Evolutionary conservation across 2,329 filamentous ascomycete species (phyloP).

Genomic region (Furcasterigmium furcatum): DNA sequence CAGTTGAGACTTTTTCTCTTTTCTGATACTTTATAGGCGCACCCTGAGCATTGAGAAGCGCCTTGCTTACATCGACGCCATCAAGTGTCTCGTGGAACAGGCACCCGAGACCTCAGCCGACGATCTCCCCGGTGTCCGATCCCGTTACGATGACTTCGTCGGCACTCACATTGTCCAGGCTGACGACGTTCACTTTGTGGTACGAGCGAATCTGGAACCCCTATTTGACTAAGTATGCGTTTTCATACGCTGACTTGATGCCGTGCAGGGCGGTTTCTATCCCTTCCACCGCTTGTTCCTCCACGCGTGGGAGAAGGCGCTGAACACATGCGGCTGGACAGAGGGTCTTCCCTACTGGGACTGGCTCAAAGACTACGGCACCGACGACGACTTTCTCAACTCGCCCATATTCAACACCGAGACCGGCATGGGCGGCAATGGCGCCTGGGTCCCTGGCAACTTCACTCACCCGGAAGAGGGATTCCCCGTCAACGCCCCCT

Average conservation of each 20-base stretch:
- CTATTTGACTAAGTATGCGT: conserved; percentile 1
- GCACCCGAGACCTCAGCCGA: not conserved
- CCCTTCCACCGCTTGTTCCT: conserved; percentile 7
- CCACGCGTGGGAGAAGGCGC: conserved; percentile 18
- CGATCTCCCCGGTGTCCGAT: conserved; percentile 11
- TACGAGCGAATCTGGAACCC: no score
- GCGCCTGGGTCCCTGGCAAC: conserved; percentile 3
- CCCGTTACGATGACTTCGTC: conserved; percentile 20
- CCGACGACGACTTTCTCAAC: conserved; percentile 5
- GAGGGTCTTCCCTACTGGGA: conserved; percentile 19
- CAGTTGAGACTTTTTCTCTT: no score
- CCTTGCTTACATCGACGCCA: conserved; percentile 5
- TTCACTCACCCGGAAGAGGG: conserved; percentile 1
- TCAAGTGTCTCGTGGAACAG: conserved; percentile 8
- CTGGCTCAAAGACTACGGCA: conserved; percentile 6
- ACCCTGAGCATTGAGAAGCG: conserved; percentile 4
- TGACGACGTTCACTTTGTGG: conserved; percentile 14
- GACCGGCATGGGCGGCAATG: conserved; percentile 11
- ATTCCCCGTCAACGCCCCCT: conserved; percentile 3
- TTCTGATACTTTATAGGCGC: no score
- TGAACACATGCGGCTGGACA: conserved; percentile 15
- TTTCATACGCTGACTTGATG: no score
- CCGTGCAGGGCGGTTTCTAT: conserved; percentile 3
- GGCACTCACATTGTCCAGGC: conserved; percentile 19
- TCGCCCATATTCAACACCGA: conserved; percentile 11